A percentile compares a stretch with the other conserved stretches of the same genome.
Conservation (phyloP, 2,329 filamentous ascomycete species). For the Apiospora koreana region DNA sequence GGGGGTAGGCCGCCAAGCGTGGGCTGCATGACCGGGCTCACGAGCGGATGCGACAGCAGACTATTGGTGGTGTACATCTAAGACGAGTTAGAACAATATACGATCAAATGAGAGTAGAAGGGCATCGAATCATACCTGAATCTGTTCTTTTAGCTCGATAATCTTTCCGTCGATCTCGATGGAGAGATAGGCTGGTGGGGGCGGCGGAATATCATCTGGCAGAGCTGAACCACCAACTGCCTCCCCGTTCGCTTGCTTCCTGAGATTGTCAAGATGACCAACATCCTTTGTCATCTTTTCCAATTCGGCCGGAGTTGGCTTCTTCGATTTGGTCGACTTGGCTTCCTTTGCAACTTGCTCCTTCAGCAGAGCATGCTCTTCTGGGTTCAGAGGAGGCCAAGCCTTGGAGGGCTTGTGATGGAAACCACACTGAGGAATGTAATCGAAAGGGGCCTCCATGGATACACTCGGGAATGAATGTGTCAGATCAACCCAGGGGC, state of each 20-base stretch:
- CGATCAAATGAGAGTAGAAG: not conserved
- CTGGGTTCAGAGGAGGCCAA: constrained; percentile 90
- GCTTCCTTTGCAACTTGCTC: constrained; percentile 49
- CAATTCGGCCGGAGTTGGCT: constrained; percentile 36
- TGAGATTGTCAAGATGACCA: constrained; percentile 16
- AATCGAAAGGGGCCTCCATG: constrained; percentile 73
- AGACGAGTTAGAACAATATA: not conserved
- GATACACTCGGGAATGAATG: constrained; percentile 94
- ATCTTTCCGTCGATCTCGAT: constrained; percentile 71
- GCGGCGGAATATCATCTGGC: constrained; percentile 10
- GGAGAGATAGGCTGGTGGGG: constrained; percentile 43
- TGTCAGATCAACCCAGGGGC: constrained; percentile 93
- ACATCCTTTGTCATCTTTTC: constrained; percentile 24
- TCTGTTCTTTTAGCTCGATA: constrained; percentile 83
- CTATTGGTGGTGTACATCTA: constrained; percentile 79
- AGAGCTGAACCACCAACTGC: constrained; percentile 11
- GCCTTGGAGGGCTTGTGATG: constrained; percentile 83
- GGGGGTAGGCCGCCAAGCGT: constrained; percentile 89
- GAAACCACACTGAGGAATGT: constrained; percentile 86
- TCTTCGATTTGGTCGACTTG: constrained; percentile 35
- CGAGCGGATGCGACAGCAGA: constrained; percentile 80
- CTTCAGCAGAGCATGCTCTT: constrained; percentile 63
- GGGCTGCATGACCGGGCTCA: constrained; percentile 85
- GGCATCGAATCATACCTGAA: constrained; percentile 62
- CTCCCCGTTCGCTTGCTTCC: constrained; percentile 10